Evolutionary conservation across 306 rosid species (phyloP).

Genomic region (Bauhinia variegata): DNA sequence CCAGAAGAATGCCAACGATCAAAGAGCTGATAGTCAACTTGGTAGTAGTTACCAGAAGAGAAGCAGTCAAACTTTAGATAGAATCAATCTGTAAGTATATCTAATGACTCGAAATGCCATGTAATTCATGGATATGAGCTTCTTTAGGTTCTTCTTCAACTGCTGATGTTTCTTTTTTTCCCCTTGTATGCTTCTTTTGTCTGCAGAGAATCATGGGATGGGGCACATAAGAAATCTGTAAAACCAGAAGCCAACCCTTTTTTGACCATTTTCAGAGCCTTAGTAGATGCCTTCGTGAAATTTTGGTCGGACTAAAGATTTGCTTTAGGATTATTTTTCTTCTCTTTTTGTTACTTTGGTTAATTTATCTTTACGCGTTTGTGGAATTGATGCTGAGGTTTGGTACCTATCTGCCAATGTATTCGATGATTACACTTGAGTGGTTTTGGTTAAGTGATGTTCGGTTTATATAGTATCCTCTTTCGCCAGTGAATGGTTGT

Average conservation of each 20-base stretch:
- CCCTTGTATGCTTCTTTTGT: constrained; percentile 27
- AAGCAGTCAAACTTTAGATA: constrained; percentile 68
- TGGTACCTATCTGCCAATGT: constrained; percentile 30
- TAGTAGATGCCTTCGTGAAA: constrained; percentile 63
- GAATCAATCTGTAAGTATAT: constrained; percentile 85
- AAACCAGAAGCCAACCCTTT: constrained; percentile 61
- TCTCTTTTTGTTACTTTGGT: neutral
- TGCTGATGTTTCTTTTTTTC: constrained; percentile 34
- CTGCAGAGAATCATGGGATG: constrained; percentile 94
- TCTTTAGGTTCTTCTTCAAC: constrained; percentile 6
- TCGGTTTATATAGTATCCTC: neutral
- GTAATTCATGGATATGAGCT: constrained; percentile 21
- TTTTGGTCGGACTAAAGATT: constrained; percentile 74
- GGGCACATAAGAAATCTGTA: constrained; percentile 41
- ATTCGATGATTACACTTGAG: constrained; percentile 29
- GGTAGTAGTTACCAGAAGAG: constrained; percentile 51
- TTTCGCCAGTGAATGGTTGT: neutral
- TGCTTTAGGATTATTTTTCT: constrained; percentile 12
- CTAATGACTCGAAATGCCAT: constrained; percentile 18
- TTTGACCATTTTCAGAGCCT: constrained; percentile 53
- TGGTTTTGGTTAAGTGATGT: neutral
- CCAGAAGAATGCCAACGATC: constrained; percentile 34
- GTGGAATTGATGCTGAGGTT: constrained; percentile 31
- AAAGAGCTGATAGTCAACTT: constrained; percentile 42
- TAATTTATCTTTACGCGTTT: constrained; percentile 7